A percentile compares a stretch with the other conserved stretches of the same genome.
Evolutionary conservation across 1,139 yeast genomes (phyloP).

Genomic region (Martiniozyma asiatica): DNA sequence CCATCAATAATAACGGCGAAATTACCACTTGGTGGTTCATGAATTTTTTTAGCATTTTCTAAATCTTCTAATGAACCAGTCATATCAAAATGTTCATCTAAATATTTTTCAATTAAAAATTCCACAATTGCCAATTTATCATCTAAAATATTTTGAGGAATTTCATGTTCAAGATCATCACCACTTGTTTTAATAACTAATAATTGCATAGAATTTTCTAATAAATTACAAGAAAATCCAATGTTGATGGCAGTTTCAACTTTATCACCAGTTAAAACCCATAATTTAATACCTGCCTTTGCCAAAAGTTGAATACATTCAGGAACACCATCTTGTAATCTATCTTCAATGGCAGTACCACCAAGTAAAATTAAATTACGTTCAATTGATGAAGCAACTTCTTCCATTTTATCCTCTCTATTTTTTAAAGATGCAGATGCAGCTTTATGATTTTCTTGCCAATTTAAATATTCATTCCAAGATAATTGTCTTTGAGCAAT

Average conservation of each 20-base stretch:
- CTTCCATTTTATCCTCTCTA: constrained; percentile 70
- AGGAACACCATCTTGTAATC: constrained; percentile 93
- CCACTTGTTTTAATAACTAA: constrained; percentile 49
- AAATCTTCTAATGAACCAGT: constrained; percentile 49
- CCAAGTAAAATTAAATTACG: constrained; percentile 63
- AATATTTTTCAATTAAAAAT: constrained; percentile 44
- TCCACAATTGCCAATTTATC: constrained; percentile 37
- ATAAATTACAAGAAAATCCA: constrained; percentile 88
- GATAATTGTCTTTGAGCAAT: constrained; percentile 72
- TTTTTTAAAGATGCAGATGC: constrained; percentile 69
- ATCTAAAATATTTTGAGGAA: constrained; percentile 23
- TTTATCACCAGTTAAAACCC: constrained; percentile 97
- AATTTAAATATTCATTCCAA: constrained; percentile 45
- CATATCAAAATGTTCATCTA: constrained; percentile 51
- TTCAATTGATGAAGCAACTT: constrained; percentile 73
- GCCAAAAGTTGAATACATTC: constrained; percentile 77
- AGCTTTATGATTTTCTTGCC: constrained; percentile 59
- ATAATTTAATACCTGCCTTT: constrained; percentile 85
- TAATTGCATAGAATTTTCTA: constrained; percentile 79
- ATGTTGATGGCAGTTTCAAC: constrained; percentile 97
- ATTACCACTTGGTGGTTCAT: constrained; percentile 64
- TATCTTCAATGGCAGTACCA: constrained; percentile 96
- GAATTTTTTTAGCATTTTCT: constrained; percentile 54
- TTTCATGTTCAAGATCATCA: constrained; percentile 27
- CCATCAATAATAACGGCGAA: constrained; percentile 89